Evolutionary conservation across 2,329 filamentous ascomycete species (phyloP), one percentile per base, ranked within the genome.

Genomic region (Nothophaeocryptopus gaeumannii): DNA sequence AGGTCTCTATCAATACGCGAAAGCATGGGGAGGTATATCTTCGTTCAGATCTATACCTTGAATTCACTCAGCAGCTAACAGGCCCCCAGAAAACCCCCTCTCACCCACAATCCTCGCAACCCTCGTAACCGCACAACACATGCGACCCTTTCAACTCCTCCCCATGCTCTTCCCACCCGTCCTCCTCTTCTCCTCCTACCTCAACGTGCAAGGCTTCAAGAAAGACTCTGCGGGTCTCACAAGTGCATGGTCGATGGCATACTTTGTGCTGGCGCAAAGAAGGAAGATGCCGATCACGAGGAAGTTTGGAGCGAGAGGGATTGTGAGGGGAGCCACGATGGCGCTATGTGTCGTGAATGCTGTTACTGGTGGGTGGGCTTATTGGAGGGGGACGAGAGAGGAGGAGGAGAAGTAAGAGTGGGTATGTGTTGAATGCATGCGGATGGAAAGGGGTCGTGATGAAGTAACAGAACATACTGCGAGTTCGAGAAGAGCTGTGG

Each of bases 111-210:
- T 84, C 10, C 78, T 85, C 37, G 84, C 84, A 50, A 84, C 83
- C 8, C 73, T 87, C 37, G 79, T 86, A 58, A 78, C 82, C 35
- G 81, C 83, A 9, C 81, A 86, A 60, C 80, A 86, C 71, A 73
- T 79, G 37, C 80, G 81, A n/a, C 84, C 84, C 7, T 82, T 84
- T 67, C 82, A 84, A 64, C 63, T 74, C 5, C 72, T 87, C 0
- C 84, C 84, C 3, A 83, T 87, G 78, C 68, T 84, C 55, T 86
- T 87, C 64, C 79, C 83, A 4, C 83, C 83, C 2, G 71, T 84
- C 48, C 74, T 87, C 2, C 74, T 86, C 51, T 84, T 86, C 70
- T 79, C 78, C 44, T 80, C 79, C 50, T 87, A 86, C 63, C 71
- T 86, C 38, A 86, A 86, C 63, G 62, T 86, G 29, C 76, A 77